Evolutionary conservation across 345 rosid species (phyloP).

Genomic region (Turritis glabra): DNA sequence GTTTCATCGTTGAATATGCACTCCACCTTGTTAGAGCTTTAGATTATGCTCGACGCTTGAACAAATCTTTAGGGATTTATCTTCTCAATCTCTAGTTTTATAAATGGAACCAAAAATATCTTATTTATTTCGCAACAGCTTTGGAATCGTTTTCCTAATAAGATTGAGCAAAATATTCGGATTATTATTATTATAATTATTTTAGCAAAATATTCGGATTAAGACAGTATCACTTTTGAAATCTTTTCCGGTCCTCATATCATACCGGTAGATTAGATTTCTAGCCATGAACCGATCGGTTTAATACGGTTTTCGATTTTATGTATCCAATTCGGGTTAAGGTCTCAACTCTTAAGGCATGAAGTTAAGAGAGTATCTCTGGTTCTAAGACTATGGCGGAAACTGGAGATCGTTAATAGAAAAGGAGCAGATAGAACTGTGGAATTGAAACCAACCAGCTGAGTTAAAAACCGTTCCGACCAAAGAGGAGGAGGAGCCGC

Average conservation of each 20-base stretch:
- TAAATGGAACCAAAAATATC: no score
- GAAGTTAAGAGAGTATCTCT: no score
- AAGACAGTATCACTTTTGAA: no score
- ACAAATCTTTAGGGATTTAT: no score
- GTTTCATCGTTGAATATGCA: background rate
- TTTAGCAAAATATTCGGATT: no score
- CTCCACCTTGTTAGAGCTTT: no score
- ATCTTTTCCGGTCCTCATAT: background rate
- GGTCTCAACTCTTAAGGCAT: background rate
- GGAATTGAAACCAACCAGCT: background rate
- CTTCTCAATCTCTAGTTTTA: no score
- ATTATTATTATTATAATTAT: no score
- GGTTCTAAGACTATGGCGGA: background rate
- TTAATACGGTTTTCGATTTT: background rate
- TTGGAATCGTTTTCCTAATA: no score
- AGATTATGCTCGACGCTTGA: no score
- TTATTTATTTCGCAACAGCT: no score
- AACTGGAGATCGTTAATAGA: background rate
- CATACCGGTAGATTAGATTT: background rate
- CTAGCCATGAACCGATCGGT: slow-evolving; percentile 1
- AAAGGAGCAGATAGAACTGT: background rate
- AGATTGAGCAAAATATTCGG: no score
- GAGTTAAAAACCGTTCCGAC: slow-evolving; percentile 12
- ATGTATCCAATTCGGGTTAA: background rate
- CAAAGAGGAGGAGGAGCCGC: slow-evolving; percentile 27